Percentiles rank a stretch among this genome's conserved stretches.
phyloP scores from a whole-genome alignment of 2,329 filamentous ascomycete genomes.

The Fusarium humuli region DNA sequence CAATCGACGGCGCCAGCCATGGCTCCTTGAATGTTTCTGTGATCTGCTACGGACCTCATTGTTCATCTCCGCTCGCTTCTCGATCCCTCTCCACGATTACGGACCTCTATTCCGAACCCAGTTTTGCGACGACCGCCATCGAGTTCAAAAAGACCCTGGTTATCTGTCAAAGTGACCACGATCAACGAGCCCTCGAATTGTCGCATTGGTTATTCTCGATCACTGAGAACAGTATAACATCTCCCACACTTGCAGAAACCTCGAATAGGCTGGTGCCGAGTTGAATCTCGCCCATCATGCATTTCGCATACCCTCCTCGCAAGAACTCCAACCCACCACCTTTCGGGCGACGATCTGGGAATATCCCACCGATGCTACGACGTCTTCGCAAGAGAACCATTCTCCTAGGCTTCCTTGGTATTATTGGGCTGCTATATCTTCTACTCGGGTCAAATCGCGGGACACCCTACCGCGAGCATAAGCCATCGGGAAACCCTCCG shows the following conservation, averaged over 20 bases:
- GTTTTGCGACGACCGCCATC: slow-evolving; percentile 11
- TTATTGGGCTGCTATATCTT: slow-evolving; percentile 71
- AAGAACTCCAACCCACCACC: slow-evolving; percentile 82
- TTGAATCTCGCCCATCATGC: slow-evolving; percentile 68
- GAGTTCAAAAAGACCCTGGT: slow-evolving; percentile 23
- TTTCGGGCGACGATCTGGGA: slow-evolving; percentile 72
- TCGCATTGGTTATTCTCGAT: slow-evolving; percentile 16
- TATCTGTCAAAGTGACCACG: slow-evolving; percentile 12
- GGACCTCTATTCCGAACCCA: not conserved
- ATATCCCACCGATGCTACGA: slow-evolving; percentile 65
- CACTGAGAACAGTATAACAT: not conserved
- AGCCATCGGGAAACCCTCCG: slow-evolving; percentile 66
- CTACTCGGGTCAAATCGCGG: slow-evolving; percentile 56
- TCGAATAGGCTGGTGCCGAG: not conserved
- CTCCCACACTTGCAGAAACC: slow-evolving; percentile 4
- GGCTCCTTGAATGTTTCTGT: slow-evolving; percentile 25
- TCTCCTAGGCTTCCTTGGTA: slow-evolving; percentile 64
- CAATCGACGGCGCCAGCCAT: slow-evolving; percentile 27
- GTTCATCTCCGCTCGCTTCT: slow-evolving; percentile 33
- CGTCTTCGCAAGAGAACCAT: slow-evolving; percentile 72
- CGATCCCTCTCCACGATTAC: not conserved
- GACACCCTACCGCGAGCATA: slow-evolving; percentile 51
- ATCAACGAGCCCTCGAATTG: slow-evolving; percentile 3
- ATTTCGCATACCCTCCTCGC: slow-evolving; percentile 88
- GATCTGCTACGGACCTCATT: slow-evolving; percentile 11